Percentiles rank a stretch among this genome's conserved stretches.
Evolutionary conservation across 2,329 filamentous ascomycete genomes (phyloP).

Genomic region (Blastomyces gilchristii): DNA sequence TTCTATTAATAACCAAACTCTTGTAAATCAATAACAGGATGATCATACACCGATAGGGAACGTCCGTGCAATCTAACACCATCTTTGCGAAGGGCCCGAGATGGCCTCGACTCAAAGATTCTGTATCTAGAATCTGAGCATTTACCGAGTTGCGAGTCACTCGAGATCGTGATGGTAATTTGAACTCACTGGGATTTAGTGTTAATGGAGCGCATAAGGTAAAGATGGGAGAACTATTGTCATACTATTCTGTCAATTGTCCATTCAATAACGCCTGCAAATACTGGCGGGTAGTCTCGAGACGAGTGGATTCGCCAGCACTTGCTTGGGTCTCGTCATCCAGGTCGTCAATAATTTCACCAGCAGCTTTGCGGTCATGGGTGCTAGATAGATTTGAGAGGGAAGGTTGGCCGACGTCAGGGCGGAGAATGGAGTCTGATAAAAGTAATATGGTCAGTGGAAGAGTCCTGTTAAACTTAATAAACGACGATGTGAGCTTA

Average conservation of each 20-base stretch:
- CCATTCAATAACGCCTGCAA: conserved; percentile 63
- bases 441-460: conserved; percentile 2
- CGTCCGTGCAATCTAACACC: conserved; percentile 40
- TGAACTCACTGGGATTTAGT: conserved; percentile 32
- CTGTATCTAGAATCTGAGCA: conserved; percentile 15
- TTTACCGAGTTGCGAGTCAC: conserved; percentile 12
- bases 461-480: background rate
- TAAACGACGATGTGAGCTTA: conserved; percentile 17
- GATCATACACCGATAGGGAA: conserved; percentile 36
- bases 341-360: conserved; percentile 52
- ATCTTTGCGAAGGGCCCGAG: conserved; percentile 47
- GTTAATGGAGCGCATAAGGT: conserved; percentile 8
- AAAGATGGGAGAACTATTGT: conserved; percentile 5
- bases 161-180: conserved; percentile 25
- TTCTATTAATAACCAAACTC: conserved; percentile 2
- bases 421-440: conserved; percentile 34
- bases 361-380: conserved; percentile 42
- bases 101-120: conserved; percentile 20
- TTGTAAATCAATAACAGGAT: background rate
- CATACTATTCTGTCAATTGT: conserved; percentile 42
- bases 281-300: conserved; percentile 63
- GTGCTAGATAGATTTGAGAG: conserved; percentile 28
- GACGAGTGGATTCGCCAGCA: conserved; percentile 47
- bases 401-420: conserved; percentile 34
- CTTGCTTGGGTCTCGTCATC: conserved; percentile 58